Base-by-base conservation (phyloP, 345 rosid species). In the Dimocarpus longan region DNA sequence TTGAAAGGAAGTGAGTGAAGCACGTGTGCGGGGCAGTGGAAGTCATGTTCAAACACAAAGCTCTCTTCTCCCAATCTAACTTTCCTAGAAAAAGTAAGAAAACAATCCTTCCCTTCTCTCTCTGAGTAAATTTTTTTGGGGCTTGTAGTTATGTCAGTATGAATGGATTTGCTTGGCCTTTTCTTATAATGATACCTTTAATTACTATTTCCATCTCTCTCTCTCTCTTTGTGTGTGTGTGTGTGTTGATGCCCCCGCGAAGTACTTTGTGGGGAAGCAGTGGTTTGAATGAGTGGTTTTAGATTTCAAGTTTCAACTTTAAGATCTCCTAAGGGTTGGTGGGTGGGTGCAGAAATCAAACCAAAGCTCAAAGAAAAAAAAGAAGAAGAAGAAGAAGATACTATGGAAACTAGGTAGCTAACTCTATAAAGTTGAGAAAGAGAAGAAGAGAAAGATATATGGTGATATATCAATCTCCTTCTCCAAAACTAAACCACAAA, bases 221-320 rank as follows among this genome's bases (percentile, higher is more conserved):
- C 81, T 68, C 56, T 37, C 59, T 48, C 18, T 50, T 3, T 48
- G 0, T 48, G 4, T 50, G 18, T 48, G 4, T 50, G 18, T 50
- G 18, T 12, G 6, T 50, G n/a, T 52, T 16, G 5, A 52, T 52
- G 57, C 57, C 57, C 57, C 16, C 4, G 57, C n/a, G 15, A 16
- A 6, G 15, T 78, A 44, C 74, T 74, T 66, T 74, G 81, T 56
- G 44, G 66, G 68, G 66, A 2, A 65, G 66, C n/a, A 76, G 81
- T 80, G 85, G 86, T 60, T 78, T 77, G 78, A 82, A 83, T 85
- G 79, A 86, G 86, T 86, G 81, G 88, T 75, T 71, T 60, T 75
- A 76, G 92, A 78, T 85, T 78, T 86, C 69, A 81, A 43, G 85
- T 79, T 83, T 57, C 65, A 72, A 24, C 75, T 82, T 81, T 74